These are phyloP conservation scores for Apiospora aurea DNA, from an alignment of 2,329 filamentous ascomycete species.

Conservation along the genomic window DNA sequence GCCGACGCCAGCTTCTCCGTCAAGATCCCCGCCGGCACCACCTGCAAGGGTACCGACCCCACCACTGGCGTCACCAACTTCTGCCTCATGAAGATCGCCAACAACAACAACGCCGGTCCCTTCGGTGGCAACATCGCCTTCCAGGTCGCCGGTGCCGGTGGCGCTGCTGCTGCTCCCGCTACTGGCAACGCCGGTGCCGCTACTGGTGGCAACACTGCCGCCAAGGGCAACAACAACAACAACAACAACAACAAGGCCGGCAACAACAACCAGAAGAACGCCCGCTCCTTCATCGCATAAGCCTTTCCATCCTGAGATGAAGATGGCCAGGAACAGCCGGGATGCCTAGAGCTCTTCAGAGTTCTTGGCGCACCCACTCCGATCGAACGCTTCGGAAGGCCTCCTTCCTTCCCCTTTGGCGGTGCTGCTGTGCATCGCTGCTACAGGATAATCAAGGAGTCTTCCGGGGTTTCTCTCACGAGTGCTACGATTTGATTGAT, in stretches of 20 bases:
- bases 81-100: constrained; percentile 34
- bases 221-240: constrained; percentile 8
- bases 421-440: background rate
- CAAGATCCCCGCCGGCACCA: constrained; percentile 31
- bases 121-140: constrained; percentile 34
- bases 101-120: constrained; percentile 31
- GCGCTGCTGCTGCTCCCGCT: background rate
- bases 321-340: background rate
- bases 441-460: background rate
- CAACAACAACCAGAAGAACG: constrained; percentile 20
- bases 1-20: constrained; percentile 17
- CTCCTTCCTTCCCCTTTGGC: background rate
- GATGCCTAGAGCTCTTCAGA: background rate
- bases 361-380: background rate
- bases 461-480: background rate
- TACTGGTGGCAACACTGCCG: background rate
- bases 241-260: constrained; percentile 2
- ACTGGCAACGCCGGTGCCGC: background rate
- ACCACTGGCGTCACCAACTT: constrained; percentile 27
- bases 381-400: background rate
- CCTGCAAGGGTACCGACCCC: constrained; percentile 30
- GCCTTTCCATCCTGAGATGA: background rate
- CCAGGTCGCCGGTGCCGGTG: constrained; percentile 31
- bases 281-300: constrained; percentile 18
- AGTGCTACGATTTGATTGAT: background rate